Evolutionary conservation across 139 green algal species (phyloP), one percentile per base, ranked within the genome.

Genomic region (Picochlorum sp.): DNA sequence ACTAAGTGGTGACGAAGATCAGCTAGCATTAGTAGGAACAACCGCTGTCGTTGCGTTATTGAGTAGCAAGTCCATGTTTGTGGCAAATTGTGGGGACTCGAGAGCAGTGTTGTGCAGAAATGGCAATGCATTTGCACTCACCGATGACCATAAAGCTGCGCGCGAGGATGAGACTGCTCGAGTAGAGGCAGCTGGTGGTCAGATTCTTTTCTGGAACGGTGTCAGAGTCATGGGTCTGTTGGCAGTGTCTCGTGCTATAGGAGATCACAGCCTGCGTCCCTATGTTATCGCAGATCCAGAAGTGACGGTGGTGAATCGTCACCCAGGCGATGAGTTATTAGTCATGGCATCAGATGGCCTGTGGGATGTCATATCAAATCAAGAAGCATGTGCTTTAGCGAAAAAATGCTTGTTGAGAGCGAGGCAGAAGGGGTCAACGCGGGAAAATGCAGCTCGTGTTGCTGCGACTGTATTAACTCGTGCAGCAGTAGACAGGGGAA

Each of bases 11-110:
- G 66, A 77, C 23, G 70, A 72, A 47, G 51, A 59, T 9, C 65
- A 72, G 61, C 45, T 76, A 31, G 73, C 82, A 9, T 69, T 83
- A 14, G 80, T 92, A 16, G 90, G 90, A 23, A 91, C 81, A 6
- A 96, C 90, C 0, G 88, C 90, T 6, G 85, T 96, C 34, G 86
- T 91, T 23, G 78, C 84, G 4, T 73, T 96, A 26, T 66, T 92
- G 5, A 71, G 80, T 41, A 31, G 37, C 21, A 41, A 63, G 20
- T 75, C 87, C 60, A 63, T 95, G 0, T 90, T 83, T 68, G 83
- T 95, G 1, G 86, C 82, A 16, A 92, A 92, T 66, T 89, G 82
- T 61, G 86, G 83, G 73, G 88, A 95, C 71, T 92, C 84, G 3
- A 72, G 88, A 14, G 84, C 84, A 0, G 84, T 95, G 50, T 66